Base-by-base conservation (phyloP, 108 stramenopile genomes). In the Skeletonema potamos region DNA sequence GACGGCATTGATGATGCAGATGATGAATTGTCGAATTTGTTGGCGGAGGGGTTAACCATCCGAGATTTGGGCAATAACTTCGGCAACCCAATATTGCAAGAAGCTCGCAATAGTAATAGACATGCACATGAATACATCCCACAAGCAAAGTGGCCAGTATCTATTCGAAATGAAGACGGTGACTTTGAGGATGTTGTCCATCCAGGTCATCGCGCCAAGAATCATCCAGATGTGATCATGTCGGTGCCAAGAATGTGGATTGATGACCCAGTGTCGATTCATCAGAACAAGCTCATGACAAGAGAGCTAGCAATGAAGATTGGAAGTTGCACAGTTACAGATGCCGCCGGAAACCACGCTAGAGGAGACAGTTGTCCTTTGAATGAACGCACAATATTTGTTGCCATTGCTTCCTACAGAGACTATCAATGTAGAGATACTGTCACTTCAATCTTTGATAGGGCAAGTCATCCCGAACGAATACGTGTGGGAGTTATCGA, bases 401-500 rank as follows among this genome's bases (percentile, higher is more conserved):
- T 94, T 9, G 89, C 79, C 10, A 90, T 94, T 83, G 89, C 89
- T 4, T 88, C 87, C 34, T 94, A 91, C 57, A 74, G 93, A 48
- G 89, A 94, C 70, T 90, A 65, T 65, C 82, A 94, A 72, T 94
- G 93, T 61, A 77, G 90, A 11, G 70, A 74, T 33, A 91, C 93
- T 9, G 85, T 91, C 30, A 84, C 82, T 39, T 79, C 76, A 26
- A 84, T 85, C 27, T 94, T 91, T 59, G 36, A 58, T 4, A 61
- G 87, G 18, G 88, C 89, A 13, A 67, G 73, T 46, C 57, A 86
- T 67, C 88, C 90, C 9, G 73, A 87, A 37, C 83, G 90, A 11
- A 73, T 92, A 10, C 79, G 88, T 15, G 84, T 92, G 54, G 91
- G 81, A 13, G 89, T 94, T n/a, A 89, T 91, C n/a, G 93, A 94